Evolutionary conservation across 2,329 filamentous ascomycete genomes (phyloP), one percentile per base, ranked within the genome.

Genomic region (Fusarium metavorans): DNA sequence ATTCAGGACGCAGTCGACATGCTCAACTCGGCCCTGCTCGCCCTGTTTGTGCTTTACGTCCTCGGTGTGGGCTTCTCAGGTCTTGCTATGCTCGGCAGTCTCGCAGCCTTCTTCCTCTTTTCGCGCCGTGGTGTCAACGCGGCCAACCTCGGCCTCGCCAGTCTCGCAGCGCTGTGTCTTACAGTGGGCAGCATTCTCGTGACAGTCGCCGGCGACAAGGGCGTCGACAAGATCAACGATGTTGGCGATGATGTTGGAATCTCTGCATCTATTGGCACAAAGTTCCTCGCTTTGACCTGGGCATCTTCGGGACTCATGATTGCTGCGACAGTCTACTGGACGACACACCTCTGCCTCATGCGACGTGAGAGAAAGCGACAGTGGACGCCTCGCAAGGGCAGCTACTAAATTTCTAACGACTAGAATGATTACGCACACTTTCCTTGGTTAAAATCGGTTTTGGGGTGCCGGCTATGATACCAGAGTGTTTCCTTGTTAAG

Each of bases 1-100:
- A 83, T 90, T 67, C 83, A 86, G 68, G 79, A 85, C 48, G 84
- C 84, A n/a, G 77, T 90, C 73, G 82, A 87, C 79, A 80, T 83
- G n/a, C 81, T 90, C 77, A 88, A 89, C 76, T 78, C 79, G 18
- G 81, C 84, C n/a, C 82, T 89, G 6, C 79, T 86, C n/a, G 84
- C 82, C 30, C 80, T 88, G 57, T 87, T 87, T 77, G 80, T 88
- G 59, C 79, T 90, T 66, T 89, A 87, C 78, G 83, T 86, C 45
- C 71, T 89, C 2, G 84, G 81, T 64, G 80, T 83, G 56, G 83
- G 79, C 20, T 82, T 86, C 73, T 80, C 85, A 3, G 86, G 84
- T 13, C 78, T 88, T 3, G 82, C 83, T 35, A 84, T 88, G 77
- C 76, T 89, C 3, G 76, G 79, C 16, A 83, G 80, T 58, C 62